Evolutionary conservation across 768 basidiomycete genomes (phyloP).

Genomic region (Lanmaoa rubissima): DNA sequence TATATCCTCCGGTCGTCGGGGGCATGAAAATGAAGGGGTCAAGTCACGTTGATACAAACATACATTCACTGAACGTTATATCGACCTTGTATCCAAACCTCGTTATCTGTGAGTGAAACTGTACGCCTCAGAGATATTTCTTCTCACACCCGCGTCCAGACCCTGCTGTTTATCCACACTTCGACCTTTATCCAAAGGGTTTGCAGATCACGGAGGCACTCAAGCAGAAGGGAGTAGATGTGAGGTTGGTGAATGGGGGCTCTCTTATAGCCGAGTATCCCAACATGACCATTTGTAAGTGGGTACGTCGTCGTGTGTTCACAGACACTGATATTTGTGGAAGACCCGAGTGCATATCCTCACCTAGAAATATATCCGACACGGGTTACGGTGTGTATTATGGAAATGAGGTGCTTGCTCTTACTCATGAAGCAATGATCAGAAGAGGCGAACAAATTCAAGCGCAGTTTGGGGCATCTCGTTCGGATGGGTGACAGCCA

Average conservation of each 20-base stretch:
- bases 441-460: slow-evolving; percentile 1
- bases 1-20: slow-evolving; percentile 33
- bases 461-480: slow-evolving; percentile 16
- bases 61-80: neutral
- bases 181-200: slow-evolving; percentile 39
- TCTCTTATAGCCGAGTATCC: slow-evolving; percentile 23
- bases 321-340: slow-evolving; percentile 21
- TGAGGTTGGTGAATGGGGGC: slow-evolving; percentile 4
- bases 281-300: slow-evolving; percentile 30
- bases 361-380: slow-evolving; percentile 41
- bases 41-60: neutral
- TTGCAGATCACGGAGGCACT: slow-evolving; percentile 40
- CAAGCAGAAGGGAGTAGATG: slow-evolving; percentile 46
- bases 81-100: slow-evolving; percentile 13
- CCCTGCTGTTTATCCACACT: slow-evolving; percentile 40
- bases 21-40: neutral
- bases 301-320: neutral
- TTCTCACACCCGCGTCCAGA: slow-evolving; percentile 27
- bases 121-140: neutral
- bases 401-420: neutral
- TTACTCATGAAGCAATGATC: slow-evolving; percentile 2
- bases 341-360: slow-evolving; percentile 43
- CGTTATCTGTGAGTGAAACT: slow-evolving; percentile 16
- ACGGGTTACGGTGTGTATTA: slow-evolving; percentile 7
- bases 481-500: slow-evolving; percentile 20